Evolutionary conservation across 352 stramenopile genomes (phyloP).

Genomic region (Phytopythium ostracodes): DNA sequence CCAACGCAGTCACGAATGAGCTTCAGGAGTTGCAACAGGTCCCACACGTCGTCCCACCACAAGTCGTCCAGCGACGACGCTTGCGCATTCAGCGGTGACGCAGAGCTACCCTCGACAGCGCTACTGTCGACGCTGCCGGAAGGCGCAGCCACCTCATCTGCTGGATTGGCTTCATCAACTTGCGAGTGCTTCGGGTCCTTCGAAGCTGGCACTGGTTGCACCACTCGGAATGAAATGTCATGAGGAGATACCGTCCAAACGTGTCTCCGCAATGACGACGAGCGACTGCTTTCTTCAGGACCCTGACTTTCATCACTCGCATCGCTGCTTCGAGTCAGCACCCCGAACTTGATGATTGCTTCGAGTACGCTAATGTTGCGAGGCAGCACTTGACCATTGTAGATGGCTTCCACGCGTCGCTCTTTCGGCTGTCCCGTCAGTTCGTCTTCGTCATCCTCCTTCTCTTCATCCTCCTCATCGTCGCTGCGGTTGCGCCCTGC

Average conservation of each 20-base stretch:
- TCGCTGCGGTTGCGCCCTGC: slow-evolving; percentile 4
- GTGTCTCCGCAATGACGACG: slow-evolving; percentile 9
- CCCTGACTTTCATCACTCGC: slow-evolving; percentile 6
- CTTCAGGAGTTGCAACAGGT: slow-evolving; percentile 45
- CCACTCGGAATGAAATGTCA: slow-evolving; percentile 56
- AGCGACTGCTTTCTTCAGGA: slow-evolving; percentile 1
- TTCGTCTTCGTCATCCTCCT: slow-evolving; percentile 23
- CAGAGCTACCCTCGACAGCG: not conserved
- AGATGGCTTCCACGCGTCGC: slow-evolving; percentile 41
- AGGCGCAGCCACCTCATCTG: not conserved
- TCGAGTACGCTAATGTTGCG: slow-evolving; percentile 60
- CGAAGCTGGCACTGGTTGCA: slow-evolving; percentile 10
- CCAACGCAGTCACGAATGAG: slow-evolving; percentile 26
- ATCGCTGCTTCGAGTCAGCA: slow-evolving; percentile 1
- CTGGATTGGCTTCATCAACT: not conserved
- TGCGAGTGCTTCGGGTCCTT: slow-evolving; percentile 4
- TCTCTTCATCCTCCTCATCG: slow-evolving; percentile 11
- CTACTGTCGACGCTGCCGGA: not conserved
- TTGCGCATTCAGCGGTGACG: not conserved
- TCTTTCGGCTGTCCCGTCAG: slow-evolving; percentile 24
- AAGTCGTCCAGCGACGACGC: not conserved
- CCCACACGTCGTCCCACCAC: slow-evolving; percentile 66
- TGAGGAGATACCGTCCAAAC: slow-evolving; percentile 48
- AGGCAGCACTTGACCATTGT: slow-evolving; percentile 27
- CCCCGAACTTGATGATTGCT: slow-evolving; percentile 53